Evolutionary conservation across 805 yeast genomes (phyloP), one percentile per base, ranked within the genome.

Genomic region (Candida hispaniensis): DNA sequence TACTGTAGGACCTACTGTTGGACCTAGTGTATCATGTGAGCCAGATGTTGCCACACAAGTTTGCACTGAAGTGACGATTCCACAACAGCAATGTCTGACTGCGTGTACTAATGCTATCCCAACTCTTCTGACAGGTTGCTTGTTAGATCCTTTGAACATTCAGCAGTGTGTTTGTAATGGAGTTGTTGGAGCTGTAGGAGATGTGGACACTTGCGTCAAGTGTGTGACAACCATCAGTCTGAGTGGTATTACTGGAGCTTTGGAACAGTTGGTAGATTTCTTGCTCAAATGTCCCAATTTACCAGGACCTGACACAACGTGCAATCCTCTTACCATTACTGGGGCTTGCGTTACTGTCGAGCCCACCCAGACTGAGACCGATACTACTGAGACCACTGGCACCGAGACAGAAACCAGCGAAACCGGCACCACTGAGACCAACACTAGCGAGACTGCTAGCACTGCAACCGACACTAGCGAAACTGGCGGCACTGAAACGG

Each of bases 121-220:
- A 9, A 6, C 9, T 30, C 26, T 15, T 21, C 34, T 15, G 19
- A 16, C 14, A 30, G n/a, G n/a, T n/a, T n/a, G n/a, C n/a, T 30
- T 14, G 14, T 30, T 20, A 15, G 23, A 12, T 30, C 34, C 3
- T 21, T 7, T 30, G 9, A 26, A 26, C 5, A 12, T 30, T 19
- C 15, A 6, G 12, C 4, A 5, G 7, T 30, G 34, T 15, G 17
- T 30, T 15, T 30, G 34, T 21, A 30, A 30, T 22, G 4, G 26
- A 11, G 16, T 30, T 6, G 34, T 26, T 9, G 26, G 19, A 2
- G 11, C 14, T 10, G 11, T 26, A 7, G 22, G 26, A 3, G 26
- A 25, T 7, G 34, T 30, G 7, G 34, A 15, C 10, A 25, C 20
- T 25, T 30, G 34, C 22, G 22, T 30, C 26, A 25, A 30, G 25